Conservation (phyloP, 106 monocot species). For the Cymbidium sinense region DNA sequence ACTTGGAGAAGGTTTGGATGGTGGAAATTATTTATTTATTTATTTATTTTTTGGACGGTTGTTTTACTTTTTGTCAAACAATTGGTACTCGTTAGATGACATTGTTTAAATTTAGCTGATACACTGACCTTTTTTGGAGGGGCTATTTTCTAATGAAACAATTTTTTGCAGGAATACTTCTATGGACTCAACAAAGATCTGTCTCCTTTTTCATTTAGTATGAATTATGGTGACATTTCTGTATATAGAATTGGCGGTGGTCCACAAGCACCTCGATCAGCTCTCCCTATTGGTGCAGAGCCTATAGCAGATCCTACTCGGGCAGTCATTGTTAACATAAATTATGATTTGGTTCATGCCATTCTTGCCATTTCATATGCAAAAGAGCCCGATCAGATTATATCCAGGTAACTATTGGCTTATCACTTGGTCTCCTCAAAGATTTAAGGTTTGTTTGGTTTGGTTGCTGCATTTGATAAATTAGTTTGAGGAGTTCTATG, state of each 20-base stretch:
- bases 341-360: constrained; percentile 67
- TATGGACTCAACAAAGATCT: constrained; percentile 78
- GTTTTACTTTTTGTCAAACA: neutral
- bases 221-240: constrained; percentile 70
- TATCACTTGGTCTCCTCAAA: neutral
- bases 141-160: neutral
- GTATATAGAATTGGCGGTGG: constrained; percentile 83
- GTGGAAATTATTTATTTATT: too few species aligned
- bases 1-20: too few species aligned
- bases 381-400: constrained; percentile 82
- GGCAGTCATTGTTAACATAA: constrained; percentile 61
- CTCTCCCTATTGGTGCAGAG: constrained; percentile 90
- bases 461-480: too few species aligned
- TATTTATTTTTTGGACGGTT: too few species aligned
- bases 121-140: neutral
- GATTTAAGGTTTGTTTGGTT: neutral
- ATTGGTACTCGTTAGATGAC: neutral
- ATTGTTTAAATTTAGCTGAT: neutral
- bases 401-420: constrained; percentile 53
- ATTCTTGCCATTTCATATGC: constrained; percentile 96
- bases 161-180: constrained; percentile 76
- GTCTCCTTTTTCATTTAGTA: constrained; percentile 81
- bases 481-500: too few species aligned
- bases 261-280: constrained; percentile 82
- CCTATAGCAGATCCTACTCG: constrained; percentile 82